Evolutionary conservation across 1,139 yeast genomes (phyloP), one percentile per base, ranked within the genome.

Genomic region (Candida neerlandica): DNA sequence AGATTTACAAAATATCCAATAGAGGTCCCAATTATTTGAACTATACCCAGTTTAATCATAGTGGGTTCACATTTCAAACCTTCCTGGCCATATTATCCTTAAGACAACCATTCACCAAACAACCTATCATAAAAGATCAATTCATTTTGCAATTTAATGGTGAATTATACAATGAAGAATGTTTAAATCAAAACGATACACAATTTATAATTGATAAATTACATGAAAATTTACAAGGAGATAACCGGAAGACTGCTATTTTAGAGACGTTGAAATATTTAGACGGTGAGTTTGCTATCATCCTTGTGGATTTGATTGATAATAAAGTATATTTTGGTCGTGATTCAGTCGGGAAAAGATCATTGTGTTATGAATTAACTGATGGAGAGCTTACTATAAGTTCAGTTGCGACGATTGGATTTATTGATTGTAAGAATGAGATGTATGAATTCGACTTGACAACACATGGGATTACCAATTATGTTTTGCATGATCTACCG

Each of bases 281-380:
- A 27, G 73, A 78, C 30, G 99, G 99, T 1, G 99, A 94, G 63
- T 94, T 85, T 73, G 95, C 99, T 0, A 82, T 71, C 65, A 75
- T 74, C 41, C 70, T 81, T 52, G 62, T 77, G 35, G 88, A 83
- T 54, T 54, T 58, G 12, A 16, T 54, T 1, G 58, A 65, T 1
- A 58, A 69, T 0, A 61, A 55, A 33, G 59, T 89, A 0, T 88
- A 82, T 70, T 95, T 90, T 69, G 97, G 96, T 0, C 80, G 97
- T 58, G 99, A 94, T 63, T 63, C 75, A 1, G 70, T 90, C 19
- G 99, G 99, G 0, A 84, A 87, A 59, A 75, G 97, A 51, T 86
- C 97, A 18, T 70, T 94, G 39, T 70, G 86, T 21, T 88, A 73
- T 53, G 58, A 65, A 5, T 48, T 63, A 1, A 49, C 30, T 0